Percentiles rank a stretch among this genome's conserved stretches.
Conservation (phyloP, 2,329 filamentous ascomycete species). For the Septoria linicola region DNA sequence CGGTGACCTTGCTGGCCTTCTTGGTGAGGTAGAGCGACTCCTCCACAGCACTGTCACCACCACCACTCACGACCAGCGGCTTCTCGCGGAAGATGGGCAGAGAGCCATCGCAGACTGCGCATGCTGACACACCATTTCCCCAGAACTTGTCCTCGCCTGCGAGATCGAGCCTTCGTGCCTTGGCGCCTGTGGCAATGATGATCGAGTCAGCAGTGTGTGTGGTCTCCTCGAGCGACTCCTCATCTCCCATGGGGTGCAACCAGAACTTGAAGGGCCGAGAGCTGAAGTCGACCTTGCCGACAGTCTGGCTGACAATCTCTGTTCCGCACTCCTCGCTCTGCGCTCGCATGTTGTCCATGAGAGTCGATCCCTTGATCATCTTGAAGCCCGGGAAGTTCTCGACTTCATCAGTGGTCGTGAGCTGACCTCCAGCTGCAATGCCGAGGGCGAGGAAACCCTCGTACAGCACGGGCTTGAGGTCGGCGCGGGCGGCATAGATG, state of each 20-base stretch:
- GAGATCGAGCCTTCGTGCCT: constrained; percentile 78
- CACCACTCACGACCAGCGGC: constrained; percentile 91
- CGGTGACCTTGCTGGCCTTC: constrained; percentile 92
- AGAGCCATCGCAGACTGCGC: constrained; percentile 94
- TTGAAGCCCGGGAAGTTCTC: constrained; percentile 98
- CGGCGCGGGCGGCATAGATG: constrained; percentile 91
- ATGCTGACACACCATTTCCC: constrained; percentile 95
- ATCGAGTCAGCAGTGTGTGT: constrained; percentile 83
- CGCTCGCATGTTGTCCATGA: constrained; percentile 94
- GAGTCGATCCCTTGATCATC: constrained; percentile 77
- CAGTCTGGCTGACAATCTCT: constrained; percentile 87
- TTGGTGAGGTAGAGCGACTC: constrained; percentile 97
- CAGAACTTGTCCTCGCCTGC: constrained; percentile 92
- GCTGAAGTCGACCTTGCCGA: constrained; percentile 82
- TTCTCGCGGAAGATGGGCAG: constrained; percentile 97
- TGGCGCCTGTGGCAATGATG: constrained; percentile 94
- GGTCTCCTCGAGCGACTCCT: constrained; percentile 66
- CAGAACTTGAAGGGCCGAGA: constrained; percentile 86
- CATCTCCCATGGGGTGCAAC: constrained; percentile 71
- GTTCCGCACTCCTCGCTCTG: constrained; percentile 94
- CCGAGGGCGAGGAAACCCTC: constrained; percentile 98
- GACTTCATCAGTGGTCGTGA: constrained; percentile 96
- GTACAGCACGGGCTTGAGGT: constrained; percentile 92
- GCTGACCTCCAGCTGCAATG: constrained; percentile 90
- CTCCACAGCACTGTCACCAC: constrained; percentile 94